These are phyloP conservation scores for Plasmodium relictum DNA, from an alignment of 169 alveolate species.

Conservation along the genomic window DNA sequence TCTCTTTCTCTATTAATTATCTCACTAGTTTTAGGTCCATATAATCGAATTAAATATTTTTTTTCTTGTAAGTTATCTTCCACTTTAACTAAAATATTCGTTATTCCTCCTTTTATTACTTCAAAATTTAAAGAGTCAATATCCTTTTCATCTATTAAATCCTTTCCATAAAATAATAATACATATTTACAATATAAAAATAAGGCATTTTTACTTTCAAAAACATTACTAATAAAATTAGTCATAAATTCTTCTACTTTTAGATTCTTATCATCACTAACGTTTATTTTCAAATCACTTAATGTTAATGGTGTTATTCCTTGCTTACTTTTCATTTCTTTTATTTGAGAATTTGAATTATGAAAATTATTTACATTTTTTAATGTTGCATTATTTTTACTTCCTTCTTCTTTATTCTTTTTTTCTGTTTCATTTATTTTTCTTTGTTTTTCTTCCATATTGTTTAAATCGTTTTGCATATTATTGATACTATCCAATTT, in stretches of 20 bases:
- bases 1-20: conserved; percentile 84
- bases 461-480: too few relatives aligned
- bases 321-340: conserved; percentile 28
- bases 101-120: conserved; percentile 81
- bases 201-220: conserved; percentile 40
- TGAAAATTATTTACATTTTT: neutral
- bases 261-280: conserved; percentile 10
- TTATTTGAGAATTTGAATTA: conserved; percentile 26
- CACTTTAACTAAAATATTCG: conserved; percentile 83
- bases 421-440: conserved; percentile 10
- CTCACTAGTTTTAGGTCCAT: conserved; percentile 82
- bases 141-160: conserved; percentile 17
- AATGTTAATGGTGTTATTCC: conserved; percentile 26
- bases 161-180: conserved; percentile 62
- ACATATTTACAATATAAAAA: conserved; percentile 69
- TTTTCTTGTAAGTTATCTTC: conserved; percentile 61
- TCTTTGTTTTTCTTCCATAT: neutral
- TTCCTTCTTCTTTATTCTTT: neutral
- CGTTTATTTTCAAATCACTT: conserved; percentile 14
- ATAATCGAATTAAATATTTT: conserved; percentile 80
- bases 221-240: conserved; percentile 25
- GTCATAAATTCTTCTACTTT: conserved; percentile 35
- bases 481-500: too few relatives aligned
- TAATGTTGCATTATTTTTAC: neutral
- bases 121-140: conserved; percentile 26